phyloP scores from a whole-genome alignment of 352 stramenopile genomes.

The Phytophthora sansomeana region DNA sequence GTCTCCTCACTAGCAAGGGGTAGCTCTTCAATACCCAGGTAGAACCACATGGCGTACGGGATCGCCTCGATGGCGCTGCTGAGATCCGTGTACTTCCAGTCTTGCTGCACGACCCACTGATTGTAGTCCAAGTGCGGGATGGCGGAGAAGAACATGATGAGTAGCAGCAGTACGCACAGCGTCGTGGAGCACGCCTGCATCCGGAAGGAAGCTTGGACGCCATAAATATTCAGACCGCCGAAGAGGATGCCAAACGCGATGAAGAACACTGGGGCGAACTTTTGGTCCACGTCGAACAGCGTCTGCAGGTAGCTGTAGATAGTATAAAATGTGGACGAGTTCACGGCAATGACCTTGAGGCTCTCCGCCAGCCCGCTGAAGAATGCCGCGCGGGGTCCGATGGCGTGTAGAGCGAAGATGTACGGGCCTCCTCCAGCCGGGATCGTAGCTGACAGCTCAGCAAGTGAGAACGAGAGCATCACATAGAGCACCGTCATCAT shows the following conservation, averaged over 20 bases:
- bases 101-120: conserved; percentile 53
- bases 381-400: conserved; percentile 47
- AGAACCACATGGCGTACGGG: conserved; percentile 75
- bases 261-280: conserved; percentile 55
- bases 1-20: conserved; percentile 36
- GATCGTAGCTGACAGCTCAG: conserved; percentile 66
- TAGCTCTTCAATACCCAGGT: conserved; percentile 39
- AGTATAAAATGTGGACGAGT: conserved; percentile 55
- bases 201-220: conserved; percentile 65
- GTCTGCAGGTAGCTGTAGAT: conserved; percentile 51
- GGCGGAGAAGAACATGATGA: conserved; percentile 66
- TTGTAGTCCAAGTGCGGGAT: conserved; percentile 61
- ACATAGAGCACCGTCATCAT: conserved; percentile 70
- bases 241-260: conserved; percentile 61
- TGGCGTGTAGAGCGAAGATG: conserved; percentile 63
- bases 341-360: conserved; percentile 68
- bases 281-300: conserved; percentile 48
- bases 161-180: conserved; percentile 51
- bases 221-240: conserved; percentile 55
- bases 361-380: conserved; percentile 53
- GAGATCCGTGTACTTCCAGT: conserved; percentile 61
- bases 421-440: conserved; percentile 64
- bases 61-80: conserved; percentile 61
- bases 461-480: conserved; percentile 68
- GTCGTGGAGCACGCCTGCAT: conserved; percentile 60